Evolutionary conservation across 2,329 filamentous ascomycete species (phyloP).

Genomic region (Xylaria sp.): DNA sequence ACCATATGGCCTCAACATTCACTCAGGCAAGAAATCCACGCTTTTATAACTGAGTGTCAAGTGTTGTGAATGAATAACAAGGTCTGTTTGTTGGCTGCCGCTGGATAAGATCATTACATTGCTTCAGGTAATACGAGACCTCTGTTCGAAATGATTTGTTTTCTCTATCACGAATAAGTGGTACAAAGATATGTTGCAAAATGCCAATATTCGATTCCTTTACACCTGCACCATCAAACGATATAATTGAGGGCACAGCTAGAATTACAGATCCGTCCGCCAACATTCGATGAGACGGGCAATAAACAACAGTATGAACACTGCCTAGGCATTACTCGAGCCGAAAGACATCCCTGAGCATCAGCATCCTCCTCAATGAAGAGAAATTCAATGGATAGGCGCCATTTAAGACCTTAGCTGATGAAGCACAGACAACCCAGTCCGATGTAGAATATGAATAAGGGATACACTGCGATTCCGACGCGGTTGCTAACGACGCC

Average conservation of each 20-base stretch:
- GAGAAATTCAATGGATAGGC: neutral
- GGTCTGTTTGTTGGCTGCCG: no score
- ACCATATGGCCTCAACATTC: no score
- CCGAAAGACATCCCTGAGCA: neutral
- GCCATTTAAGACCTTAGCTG: conserved; percentile 63
- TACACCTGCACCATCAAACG: neutral
- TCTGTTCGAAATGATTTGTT: neutral
- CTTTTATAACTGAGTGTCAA: no score
- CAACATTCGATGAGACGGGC: neutral
- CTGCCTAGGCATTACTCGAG: neutral
- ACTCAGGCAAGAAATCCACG: no score
- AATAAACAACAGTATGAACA: neutral
- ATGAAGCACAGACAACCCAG: conserved; percentile 97
- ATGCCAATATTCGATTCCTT: neutral
- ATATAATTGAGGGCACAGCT: neutral
- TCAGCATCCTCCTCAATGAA: neutral
- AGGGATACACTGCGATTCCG: conserved; percentile 89
- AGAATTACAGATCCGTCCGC: conserved; percentile 18
- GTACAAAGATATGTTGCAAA: conserved; percentile 9
- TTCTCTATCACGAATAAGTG: neutral
- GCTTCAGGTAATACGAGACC: neutral
- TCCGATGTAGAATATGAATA: conserved; percentile 93
- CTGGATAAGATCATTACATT: no score
- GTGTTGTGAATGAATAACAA: no score
- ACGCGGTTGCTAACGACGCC: conserved; percentile 96